These are phyloP conservation scores for Trametes punicea DNA, from an alignment of 768 basidiomycete genomes.

Conservation along the genomic window DNA sequence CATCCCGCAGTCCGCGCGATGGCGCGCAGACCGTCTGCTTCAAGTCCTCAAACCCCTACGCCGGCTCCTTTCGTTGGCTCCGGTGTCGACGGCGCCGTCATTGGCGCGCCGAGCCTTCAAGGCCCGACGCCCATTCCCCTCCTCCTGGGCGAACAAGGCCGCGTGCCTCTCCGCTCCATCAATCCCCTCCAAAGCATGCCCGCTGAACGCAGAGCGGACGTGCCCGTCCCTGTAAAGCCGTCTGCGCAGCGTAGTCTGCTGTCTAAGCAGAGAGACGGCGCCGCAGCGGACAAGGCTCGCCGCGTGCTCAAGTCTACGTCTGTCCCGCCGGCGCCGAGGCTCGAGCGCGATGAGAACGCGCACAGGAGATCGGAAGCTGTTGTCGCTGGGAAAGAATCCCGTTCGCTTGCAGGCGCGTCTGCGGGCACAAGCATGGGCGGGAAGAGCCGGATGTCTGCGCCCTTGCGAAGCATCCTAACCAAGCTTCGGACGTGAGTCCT, in stretches of 20 bases:
- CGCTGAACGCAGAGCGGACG: constrained; percentile 8
- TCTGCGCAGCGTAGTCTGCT: neutral
- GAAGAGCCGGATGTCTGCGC: constrained; percentile 24
- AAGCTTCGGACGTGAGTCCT: constrained; percentile 21
- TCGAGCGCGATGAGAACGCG: constrained; percentile 11
- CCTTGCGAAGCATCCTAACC: constrained; percentile 25
- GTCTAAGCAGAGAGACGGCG: constrained; percentile 3
- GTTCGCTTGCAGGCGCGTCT: neutral
- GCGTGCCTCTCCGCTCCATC: constrained; percentile 19
- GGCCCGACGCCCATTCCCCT: neutral
- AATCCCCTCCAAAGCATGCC: constrained; percentile 21
- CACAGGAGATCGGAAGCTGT: constrained; percentile 9
- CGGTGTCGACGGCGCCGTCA: constrained; percentile 2
- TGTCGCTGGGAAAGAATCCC: neutral
- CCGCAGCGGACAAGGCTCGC: constrained; percentile 6
- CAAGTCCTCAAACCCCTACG: constrained; percentile 1
- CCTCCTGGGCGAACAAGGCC: constrained; percentile 12
- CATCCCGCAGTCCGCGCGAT: constrained; percentile 26
- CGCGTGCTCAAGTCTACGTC: constrained; percentile 16
- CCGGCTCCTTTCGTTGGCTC: neutral
- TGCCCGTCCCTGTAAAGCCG: neutral
- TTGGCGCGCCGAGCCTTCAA: constrained; percentile 10
- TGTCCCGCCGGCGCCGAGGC: constrained; percentile 6
- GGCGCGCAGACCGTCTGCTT: constrained; percentile 1
- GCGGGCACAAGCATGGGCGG: neutral